Evolutionary conservation across 352 stramenopile genomes (phyloP), one percentile per base, ranked within the genome.

Genomic region (Globisporangium carolinianum): DNA sequence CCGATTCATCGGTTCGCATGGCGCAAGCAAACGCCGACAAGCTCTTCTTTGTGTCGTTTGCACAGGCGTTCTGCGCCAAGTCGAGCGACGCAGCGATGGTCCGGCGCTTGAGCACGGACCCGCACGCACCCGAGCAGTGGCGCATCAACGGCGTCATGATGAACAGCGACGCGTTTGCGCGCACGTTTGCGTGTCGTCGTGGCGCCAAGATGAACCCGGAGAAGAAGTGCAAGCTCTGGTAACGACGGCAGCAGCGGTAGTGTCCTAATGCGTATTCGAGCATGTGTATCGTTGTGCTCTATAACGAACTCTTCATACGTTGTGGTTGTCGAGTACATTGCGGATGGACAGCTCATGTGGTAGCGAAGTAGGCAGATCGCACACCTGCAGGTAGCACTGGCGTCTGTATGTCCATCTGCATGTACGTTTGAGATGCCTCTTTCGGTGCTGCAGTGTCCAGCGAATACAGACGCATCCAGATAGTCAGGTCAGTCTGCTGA

Each of bases 31-130:
- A 58, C 11, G 65, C 67, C 2, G 68, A 85, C 42, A 81, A 76
- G 45, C 75, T 94, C 2, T 92, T 90, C 68, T 94, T 92, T 58
- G 24, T 92, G 8, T 87, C 79, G 15, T 91, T 87, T 48, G 84
- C 80, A 0, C 84, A 94, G 57, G 57, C 69, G 6, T 92, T 88
- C 38, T 94, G 84, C 50, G 58, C 70, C 36, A 89, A 87, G 61
- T 51, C 66, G 8, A 84, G 69, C 12, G 82, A 94, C 52, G 73
- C 79, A 37, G 71, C 63, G 15, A 75, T 81, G 66, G 68, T 71
- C 14, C 63, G 69, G n/a, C 67, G 68, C 1, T 57, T 92, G 41
- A 71, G 69, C 42, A 79, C 72, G 36, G 82, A 92, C 36, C 69
- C 75, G 17, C 82, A 94, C 60, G 70, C 80, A 0, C 84, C 84